These are phyloP conservation scores for Boletus subparvulus DNA, from an alignment of 768 basidiomycete genomes.

Conservation along the genomic window DNA sequence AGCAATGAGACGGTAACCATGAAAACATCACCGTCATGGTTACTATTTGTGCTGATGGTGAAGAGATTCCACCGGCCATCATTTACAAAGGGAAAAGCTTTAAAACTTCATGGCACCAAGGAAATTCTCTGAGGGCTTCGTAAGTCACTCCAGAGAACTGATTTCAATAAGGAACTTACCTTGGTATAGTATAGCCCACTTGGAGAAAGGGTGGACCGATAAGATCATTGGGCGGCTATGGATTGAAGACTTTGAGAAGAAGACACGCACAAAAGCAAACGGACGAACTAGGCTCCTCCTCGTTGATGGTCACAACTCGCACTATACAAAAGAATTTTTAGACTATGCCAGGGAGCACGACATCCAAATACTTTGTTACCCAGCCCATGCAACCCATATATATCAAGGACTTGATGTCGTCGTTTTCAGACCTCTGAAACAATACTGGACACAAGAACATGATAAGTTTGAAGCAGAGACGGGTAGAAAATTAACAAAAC, in stretches of 20 bases:
- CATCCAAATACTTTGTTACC: conserved; percentile 46
- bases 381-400: conserved; percentile 21
- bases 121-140: conserved; percentile 16
- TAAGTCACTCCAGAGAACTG: conserved; percentile 2
- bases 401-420: conserved; percentile 47
- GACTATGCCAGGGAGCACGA: conserved; percentile 35
- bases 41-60: conserved; percentile 45
- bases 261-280: conserved; percentile 35
- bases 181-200: conserved; percentile 1
- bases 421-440: conserved; percentile 35
- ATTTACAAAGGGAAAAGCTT: conserved; percentile 22
- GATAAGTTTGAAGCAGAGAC: conserved; percentile 1
- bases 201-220: conserved; percentile 29
- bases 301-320: conserved; percentile 49
- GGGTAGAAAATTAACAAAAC: neutral
- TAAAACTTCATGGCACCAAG: conserved; percentile 14
- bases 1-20: conserved; percentile 14
- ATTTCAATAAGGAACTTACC: conserved; percentile 18
- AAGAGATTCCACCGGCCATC: conserved; percentile 35
- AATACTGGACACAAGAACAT: conserved; percentile 21
- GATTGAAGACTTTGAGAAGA: conserved; percentile 33
- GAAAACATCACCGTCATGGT: conserved; percentile 32
- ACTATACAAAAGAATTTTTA: conserved; percentile 40
- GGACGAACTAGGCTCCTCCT: conserved; percentile 35
- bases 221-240: conserved; percentile 25